Evolutionary conservation across 1,139 yeast species (phyloP).

Genomic region (Insectozyma bohioensis): DNA sequence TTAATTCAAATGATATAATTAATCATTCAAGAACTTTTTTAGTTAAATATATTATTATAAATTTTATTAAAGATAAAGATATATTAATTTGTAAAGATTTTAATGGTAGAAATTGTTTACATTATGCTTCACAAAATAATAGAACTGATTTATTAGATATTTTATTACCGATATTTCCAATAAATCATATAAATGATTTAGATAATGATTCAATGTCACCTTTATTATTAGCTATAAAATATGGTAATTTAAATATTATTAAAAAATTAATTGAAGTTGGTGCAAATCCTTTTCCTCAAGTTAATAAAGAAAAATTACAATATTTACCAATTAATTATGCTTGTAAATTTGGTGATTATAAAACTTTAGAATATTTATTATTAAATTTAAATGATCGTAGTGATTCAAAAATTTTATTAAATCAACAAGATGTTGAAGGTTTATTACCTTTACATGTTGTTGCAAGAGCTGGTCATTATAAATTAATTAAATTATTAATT

Average conservation of each 20-base stretch:
- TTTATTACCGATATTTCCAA: slow-evolving; percentile 40
- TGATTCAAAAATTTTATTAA: slow-evolving; percentile 21
- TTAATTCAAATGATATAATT: slow-evolving; percentile 41
- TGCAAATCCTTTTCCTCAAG: slow-evolving; percentile 56
- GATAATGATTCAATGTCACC: slow-evolving; percentile 83
- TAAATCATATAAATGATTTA: slow-evolving; percentile 45
- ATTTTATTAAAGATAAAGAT: slow-evolving; percentile 16
- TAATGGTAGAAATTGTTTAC: slow-evolving; percentile 82
- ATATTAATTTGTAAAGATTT: slow-evolving; percentile 50
- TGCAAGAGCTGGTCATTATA: slow-evolving; percentile 77
- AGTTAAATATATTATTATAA: slow-evolving; percentile 33
- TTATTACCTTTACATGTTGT: slow-evolving; percentile 84
- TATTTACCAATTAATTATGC: slow-evolving; percentile 89
- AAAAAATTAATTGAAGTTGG: slow-evolving; percentile 44
- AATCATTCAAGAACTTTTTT: slow-evolving; percentile 42
- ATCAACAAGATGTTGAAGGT: slow-evolving; percentile 82
- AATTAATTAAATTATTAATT: slow-evolving; percentile 66
- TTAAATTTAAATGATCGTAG: slow-evolving; percentile 29
- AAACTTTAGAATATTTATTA: slow-evolving; percentile 63
- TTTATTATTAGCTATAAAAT: slow-evolving; percentile 72
- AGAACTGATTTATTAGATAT: slow-evolving; percentile 54
- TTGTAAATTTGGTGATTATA: slow-evolving; percentile 78
- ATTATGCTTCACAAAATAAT: slow-evolving; percentile 79
- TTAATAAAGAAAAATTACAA: slow-evolving; percentile 48
- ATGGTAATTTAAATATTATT: slow-evolving; percentile 59